Conservation (phyloP, 176 grass and related monocot species). For the Aegilops tauschii region DNA sequence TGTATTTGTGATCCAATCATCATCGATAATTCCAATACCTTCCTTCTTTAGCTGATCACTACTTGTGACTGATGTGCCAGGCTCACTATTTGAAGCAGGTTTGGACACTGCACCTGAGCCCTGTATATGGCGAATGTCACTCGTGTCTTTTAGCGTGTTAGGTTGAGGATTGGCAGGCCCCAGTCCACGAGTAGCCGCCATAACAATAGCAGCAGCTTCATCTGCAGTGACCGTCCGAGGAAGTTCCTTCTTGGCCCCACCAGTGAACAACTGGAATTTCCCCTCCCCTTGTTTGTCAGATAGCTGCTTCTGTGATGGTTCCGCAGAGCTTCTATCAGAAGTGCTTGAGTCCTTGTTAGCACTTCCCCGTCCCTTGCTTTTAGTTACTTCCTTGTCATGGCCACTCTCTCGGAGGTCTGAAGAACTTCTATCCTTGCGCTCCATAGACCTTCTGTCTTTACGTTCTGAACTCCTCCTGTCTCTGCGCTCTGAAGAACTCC, state of each 20-base stretch:
- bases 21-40: slow-evolving; percentile 55
- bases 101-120: slow-evolving; percentile 24
- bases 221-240: slow-evolving; percentile 54
- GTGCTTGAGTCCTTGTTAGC: slow-evolving; percentile 20
- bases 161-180: slow-evolving; percentile 40
- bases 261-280: slow-evolving; percentile 59
- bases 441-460: not conserved
- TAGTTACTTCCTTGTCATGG: slow-evolving; percentile 25
- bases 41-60: slow-evolving; percentile 36
- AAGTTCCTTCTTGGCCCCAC: slow-evolving; percentile 52
- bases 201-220: slow-evolving; percentile 91
- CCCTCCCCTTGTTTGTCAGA: slow-evolving; percentile 41
- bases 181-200: slow-evolving; percentile 78
- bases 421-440: slow-evolving; percentile 1
- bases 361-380: slow-evolving; percentile 18
- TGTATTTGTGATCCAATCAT: slow-evolving; percentile 86
- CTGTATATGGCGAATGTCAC: slow-evolving; percentile 23
- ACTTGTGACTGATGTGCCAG: slow-evolving; percentile 39
- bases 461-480: not conserved
- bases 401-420: slow-evolving; percentile 11
- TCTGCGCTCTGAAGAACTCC: slow-evolving; percentile 23
- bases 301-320: slow-evolving; percentile 44
- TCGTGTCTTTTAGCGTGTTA: slow-evolving; percentile 9
- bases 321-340: slow-evolving; percentile 41
- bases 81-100: slow-evolving; percentile 43